Evolutionary conservation across 208 protist genomes (phyloP), one percentile per base, ranked within the genome.

Genomic region (Trypanosoma theileri): DNA sequence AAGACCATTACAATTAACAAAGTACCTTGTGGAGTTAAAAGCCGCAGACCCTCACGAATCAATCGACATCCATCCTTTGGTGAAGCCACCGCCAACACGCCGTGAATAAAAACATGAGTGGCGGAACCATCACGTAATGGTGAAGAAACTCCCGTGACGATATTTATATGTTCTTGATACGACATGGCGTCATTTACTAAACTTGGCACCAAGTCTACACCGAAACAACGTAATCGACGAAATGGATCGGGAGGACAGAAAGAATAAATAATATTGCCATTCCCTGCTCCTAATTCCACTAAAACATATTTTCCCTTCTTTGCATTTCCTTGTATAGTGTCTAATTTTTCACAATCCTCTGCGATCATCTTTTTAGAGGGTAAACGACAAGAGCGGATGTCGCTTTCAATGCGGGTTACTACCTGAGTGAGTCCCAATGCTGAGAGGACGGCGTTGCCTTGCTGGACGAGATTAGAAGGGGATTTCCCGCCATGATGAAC

Each of bases 211-310:
- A 51, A 16, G 19, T 68, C 63, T 7, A 68, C 63, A 52, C 63
- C 63, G 24, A 52, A 68, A 40, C 63, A 68, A 9, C 63, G 26
- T 31, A 68, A 41, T 14, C 53, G 28, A 2, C 51, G 63, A 16
- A 68, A 59, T 35, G 63, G 63, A 59, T 68, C 63, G 4, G 63
- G 63, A 22, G 63, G 63, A 24, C 63, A 68, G n/a, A 68, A 21
- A 35, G 31, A 59, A 59, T 59, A 59, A 40, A 68, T 21, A 28
- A 68, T 35, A 52, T 68, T 68, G 22, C 31, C 63, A 68, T 68
- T 68, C 3, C 50, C 63, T 41, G 52, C 35, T 24, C 52, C 50
- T 3, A 68, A 17, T 40, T 68, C 52, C 4, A 68, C 63, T 52
- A 68, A 7, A 68, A 59, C 52, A 59, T 52, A 44, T 14, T 40